Percentiles rank a stretch among this genome's conserved stretches.
Evolutionary conservation across 768 basidiomycete species (phyloP).

Genomic region (Collybia sp.): DNA sequence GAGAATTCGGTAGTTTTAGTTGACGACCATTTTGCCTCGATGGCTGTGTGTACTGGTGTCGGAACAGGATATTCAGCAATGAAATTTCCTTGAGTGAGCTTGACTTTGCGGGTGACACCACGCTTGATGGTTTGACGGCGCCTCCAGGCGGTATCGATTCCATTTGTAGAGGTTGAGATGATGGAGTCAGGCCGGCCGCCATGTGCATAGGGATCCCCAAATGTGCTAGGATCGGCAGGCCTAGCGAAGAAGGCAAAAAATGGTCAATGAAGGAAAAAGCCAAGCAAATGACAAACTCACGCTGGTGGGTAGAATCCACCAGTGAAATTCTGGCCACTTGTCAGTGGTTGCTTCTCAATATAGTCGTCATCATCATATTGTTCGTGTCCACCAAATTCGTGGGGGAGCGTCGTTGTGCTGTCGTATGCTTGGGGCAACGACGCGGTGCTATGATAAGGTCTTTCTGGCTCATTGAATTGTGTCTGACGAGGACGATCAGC

Average conservation of each 20-base stretch:
- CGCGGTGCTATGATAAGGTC: conserved; percentile 32
- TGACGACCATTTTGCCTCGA: conserved; percentile 72
- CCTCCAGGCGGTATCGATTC: conserved; percentile 57
- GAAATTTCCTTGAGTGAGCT: conserved; percentile 90
- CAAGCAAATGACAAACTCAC: conserved; percentile 35
- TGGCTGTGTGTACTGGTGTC: conserved; percentile 75
- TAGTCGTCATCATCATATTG: conserved; percentile 64
- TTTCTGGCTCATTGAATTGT: conserved; percentile 55
- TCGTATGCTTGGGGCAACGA: conserved; percentile 46
- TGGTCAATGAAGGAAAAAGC: conserved; percentile 4
- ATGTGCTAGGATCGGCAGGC: conserved; percentile 50
- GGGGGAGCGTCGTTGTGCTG: conserved; percentile 51
- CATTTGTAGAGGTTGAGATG: conserved; percentile 50
- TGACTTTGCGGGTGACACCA: conserved; percentile 89
- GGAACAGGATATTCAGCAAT: conserved; percentile 89
- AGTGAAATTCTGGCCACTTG: conserved; percentile 45
- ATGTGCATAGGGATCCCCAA: conserved; percentile 60
- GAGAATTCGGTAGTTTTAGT: conserved; percentile 86
- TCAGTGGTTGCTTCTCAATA: conserved; percentile 75
- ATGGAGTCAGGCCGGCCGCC: conserved; percentile 42
- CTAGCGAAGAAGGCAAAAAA: conserved; percentile 17
- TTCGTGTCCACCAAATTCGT: conserved; percentile 40
- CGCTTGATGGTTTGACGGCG: conserved; percentile 90
- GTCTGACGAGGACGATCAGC: conserved; percentile 59
- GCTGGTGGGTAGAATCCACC: conserved; percentile 73